A percentile compares a stretch with the other conserved stretches of the same genome.
These are phyloP conservation scores for Exophiala sp. DNA, from an alignment of 2,329 filamentous ascomycete genomes.

Conservation along the genomic window DNA sequence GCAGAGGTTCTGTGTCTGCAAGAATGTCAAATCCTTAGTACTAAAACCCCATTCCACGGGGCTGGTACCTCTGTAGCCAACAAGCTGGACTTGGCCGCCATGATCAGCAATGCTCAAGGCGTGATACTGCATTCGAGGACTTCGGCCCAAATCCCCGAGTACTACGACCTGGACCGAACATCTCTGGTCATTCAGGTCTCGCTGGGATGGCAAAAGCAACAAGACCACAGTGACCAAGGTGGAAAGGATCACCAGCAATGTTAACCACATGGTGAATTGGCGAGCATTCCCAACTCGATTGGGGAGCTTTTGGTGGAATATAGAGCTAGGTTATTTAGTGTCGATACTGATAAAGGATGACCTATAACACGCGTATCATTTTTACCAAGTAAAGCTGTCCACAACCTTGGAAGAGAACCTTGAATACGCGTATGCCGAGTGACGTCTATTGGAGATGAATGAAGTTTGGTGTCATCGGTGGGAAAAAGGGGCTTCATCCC, in stretches of 20 bases:
- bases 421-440: too few relatives aligned
- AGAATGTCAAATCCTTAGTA: conserved; percentile 9
- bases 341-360: too few relatives aligned
- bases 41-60: not conserved
- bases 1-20: conserved; percentile 74
- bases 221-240: conserved; percentile 51
- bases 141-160: conserved; percentile 89
- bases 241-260: conserved; percentile 38
- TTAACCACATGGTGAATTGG: conserved; percentile 28
- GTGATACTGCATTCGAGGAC: conserved; percentile 98
- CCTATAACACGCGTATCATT: too few relatives aligned
- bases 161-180: conserved; percentile 77
- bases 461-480: too few relatives aligned
- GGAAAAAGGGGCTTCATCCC: too few relatives aligned
- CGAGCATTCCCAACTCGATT: not conserved
- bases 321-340: too few relatives aligned
- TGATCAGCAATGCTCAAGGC: conserved; percentile 84
- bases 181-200: conserved; percentile 31
- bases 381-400: too few relatives aligned
- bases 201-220: conserved; percentile 50
- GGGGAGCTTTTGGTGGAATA: not conserved
- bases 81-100: conserved; percentile 74
- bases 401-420: too few relatives aligned
- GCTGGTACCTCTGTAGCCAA: conserved; percentile 75
- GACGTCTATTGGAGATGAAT: too few relatives aligned